Percentiles rank a stretch among this genome's conserved stretches.
phyloP scores from a whole-genome alignment of 768 basidiomycete genomes.

The Suillus fuscotomentosus region DNA sequence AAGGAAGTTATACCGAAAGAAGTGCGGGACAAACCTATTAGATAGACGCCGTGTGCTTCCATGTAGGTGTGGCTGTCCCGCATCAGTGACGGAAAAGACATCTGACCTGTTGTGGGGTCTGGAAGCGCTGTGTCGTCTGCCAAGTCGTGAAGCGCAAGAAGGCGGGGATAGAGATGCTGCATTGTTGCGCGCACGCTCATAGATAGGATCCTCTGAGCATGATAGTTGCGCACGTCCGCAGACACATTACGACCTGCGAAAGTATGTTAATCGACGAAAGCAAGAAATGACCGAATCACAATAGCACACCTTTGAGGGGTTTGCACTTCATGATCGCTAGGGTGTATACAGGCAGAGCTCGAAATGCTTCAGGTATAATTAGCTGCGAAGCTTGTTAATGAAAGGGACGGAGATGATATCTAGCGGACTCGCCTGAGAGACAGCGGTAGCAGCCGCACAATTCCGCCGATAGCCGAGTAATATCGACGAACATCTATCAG shows the following conservation, averaged over 20 bases:
- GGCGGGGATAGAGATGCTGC: slow-evolving; percentile 81
- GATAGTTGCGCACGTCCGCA: slow-evolving; percentile 90
- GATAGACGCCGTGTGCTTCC: slow-evolving; percentile 89
- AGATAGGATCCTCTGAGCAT: slow-evolving; percentile 72
- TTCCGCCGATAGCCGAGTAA: slow-evolving; percentile 85
- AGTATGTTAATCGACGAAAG: slow-evolving; percentile 7
- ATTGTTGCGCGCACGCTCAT: slow-evolving; percentile 70
- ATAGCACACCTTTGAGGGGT: slow-evolving; percentile 78
- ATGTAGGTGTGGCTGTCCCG: slow-evolving; percentile 82
- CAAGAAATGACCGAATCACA: neutral
- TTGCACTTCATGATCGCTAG: slow-evolving; percentile 86
- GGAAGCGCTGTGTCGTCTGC: slow-evolving; percentile 69
- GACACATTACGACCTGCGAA: slow-evolving; percentile 76
- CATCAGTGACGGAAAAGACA: slow-evolving; percentile 75
- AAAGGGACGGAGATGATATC: slow-evolving; percentile 1
- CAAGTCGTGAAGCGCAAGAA: slow-evolving; percentile 87
- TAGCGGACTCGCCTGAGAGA: slow-evolving; percentile 64
- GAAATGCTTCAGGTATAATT: slow-evolving; percentile 92
- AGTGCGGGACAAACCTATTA: slow-evolving; percentile 62
- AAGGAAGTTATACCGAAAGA: slow-evolving; percentile 2
- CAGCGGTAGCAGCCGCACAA: slow-evolving; percentile 77
- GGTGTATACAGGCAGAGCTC: slow-evolving; percentile 77
- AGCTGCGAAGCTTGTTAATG: slow-evolving; percentile 48
- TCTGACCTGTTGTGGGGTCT: slow-evolving; percentile 51
- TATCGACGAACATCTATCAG: slow-evolving; percentile 78